Conservation (phyloP, 495 filamentous ascomycete species). For the Penicillium alfredii region DNA sequence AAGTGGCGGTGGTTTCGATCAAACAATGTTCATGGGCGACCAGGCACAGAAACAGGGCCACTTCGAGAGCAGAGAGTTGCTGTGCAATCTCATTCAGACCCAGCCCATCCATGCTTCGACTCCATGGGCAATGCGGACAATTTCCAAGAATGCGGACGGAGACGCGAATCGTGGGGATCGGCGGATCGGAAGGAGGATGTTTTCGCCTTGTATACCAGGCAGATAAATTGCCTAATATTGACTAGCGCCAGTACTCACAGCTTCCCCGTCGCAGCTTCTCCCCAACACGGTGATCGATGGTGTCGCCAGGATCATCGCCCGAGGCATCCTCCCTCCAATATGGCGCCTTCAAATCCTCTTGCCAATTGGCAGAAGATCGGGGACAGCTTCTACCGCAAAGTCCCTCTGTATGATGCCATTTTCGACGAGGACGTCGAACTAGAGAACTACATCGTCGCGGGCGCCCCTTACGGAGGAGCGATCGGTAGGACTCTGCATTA, state of each 20-base stretch:
- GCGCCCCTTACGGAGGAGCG: conserved; percentile 92
- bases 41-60: conserved; percentile 77
- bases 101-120: conserved; percentile 54
- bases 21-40: conserved; percentile 80
- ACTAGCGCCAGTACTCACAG: conserved; percentile 10
- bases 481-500: conserved; percentile 68
- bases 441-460: conserved; percentile 87
- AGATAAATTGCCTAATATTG: conserved; percentile 4
- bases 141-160: conserved; percentile 1
- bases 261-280: conserved; percentile 3
- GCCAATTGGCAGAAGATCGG: conserved; percentile 91
- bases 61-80: conserved; percentile 77
- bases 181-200: conserved; percentile 4
- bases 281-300: conserved; percentile 19
- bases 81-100: conserved; percentile 59
- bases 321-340: conserved; percentile 12
- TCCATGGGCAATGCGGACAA: too few relatives aligned
- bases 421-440: conserved; percentile 90
- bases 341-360: conserved; percentile 58
- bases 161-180: conserved; percentile 1
- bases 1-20: conserved; percentile 61
- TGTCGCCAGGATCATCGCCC: conserved; percentile 12
- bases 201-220: conserved; percentile 5
- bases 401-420: conserved; percentile 82
- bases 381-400: conserved; percentile 89